Percentiles rank a stretch among this genome's conserved stretches.
phyloP scores from a whole-genome alignment of 148 eudicot genomes.

The Diospyros lotus region DNA sequence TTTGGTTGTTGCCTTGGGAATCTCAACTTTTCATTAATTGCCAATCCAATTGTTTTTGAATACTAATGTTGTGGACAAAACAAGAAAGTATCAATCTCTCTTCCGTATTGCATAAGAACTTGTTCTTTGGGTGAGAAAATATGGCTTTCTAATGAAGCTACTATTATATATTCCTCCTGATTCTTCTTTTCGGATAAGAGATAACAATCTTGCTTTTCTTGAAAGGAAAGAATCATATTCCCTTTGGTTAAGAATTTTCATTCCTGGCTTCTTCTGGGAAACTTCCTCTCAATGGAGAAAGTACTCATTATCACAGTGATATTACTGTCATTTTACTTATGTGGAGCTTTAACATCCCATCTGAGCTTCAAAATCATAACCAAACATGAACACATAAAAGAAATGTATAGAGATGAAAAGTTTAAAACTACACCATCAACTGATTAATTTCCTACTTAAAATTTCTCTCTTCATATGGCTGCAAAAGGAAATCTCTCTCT shows the following conservation, averaged over 20 bases:
- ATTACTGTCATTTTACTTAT: too few species aligned
- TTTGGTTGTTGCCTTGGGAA: background rate
- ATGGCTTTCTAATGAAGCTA: slow-evolving; percentile 35
- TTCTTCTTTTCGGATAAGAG: slow-evolving; percentile 19
- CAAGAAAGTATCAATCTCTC: slow-evolving; percentile 10
- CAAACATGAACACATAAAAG: background rate
- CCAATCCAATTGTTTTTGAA: background rate
- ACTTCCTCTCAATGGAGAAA: background rate
- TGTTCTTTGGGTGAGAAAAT: slow-evolving; percentile 16
- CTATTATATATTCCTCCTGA: slow-evolving; percentile 34
- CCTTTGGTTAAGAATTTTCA: slow-evolving; percentile 5
- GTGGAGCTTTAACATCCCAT: background rate
- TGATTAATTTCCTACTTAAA: background rate
- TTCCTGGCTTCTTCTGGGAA: background rate
- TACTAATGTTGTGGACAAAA: background rate
- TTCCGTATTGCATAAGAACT: slow-evolving; percentile 24
- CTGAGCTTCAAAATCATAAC: background rate
- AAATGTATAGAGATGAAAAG: background rate
- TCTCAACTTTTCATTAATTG: background rate
- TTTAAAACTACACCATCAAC: background rate
- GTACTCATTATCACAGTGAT: too few species aligned
- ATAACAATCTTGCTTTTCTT: slow-evolving; percentile 25
- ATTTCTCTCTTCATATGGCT: slow-evolving; percentile 6
- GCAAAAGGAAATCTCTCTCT: slow-evolving; percentile 8
- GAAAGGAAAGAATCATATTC: slow-evolving; percentile 37